These are phyloP conservation scores for Metschnikowia cubensis DNA, from an alignment of 805 yeast genomes.

Conservation along the genomic window DNA sequence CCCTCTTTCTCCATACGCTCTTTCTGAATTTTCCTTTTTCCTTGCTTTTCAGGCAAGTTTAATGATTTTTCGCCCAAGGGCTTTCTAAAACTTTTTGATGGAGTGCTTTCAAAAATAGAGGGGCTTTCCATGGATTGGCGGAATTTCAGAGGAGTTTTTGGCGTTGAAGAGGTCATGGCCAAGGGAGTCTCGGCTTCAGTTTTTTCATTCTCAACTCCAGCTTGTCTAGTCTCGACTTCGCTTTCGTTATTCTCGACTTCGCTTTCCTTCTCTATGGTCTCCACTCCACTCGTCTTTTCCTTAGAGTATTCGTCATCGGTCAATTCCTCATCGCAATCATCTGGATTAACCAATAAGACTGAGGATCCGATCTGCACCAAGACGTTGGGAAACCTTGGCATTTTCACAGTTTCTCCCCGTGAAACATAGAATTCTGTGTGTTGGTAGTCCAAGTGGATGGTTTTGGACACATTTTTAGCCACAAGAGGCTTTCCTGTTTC, in stretches of 20 bases:
- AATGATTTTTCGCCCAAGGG: slow-evolving; percentile 29
- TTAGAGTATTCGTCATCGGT: slow-evolving; percentile 40
- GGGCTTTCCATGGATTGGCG: not conserved
- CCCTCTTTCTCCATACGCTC: not conserved
- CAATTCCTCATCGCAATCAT: slow-evolving; percentile 39
- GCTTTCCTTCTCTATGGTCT: too few species aligned
- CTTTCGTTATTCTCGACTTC: too few species aligned
- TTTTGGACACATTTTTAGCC: slow-evolving; percentile 22
- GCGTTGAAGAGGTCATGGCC: not conserved
- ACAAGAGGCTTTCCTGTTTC: slow-evolving; percentile 22
- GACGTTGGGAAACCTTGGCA: slow-evolving; percentile 62
- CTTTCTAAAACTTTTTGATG: slow-evolving; percentile 7
- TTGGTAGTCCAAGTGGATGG: slow-evolving; percentile 39
- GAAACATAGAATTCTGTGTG: slow-evolving; percentile 55
- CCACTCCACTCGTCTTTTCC: not conserved
- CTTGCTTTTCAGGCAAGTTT: slow-evolving; percentile 12
- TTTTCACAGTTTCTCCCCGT: slow-evolving; percentile 56
- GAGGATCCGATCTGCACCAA: slow-evolving; percentile 72
- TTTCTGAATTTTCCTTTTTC: not conserved
- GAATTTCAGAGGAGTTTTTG: not conserved
- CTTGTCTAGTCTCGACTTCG: too few species aligned
- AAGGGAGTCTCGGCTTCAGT: not conserved
- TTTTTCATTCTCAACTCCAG: too few species aligned
- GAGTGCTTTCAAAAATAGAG: not conserved
- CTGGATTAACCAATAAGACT: slow-evolving; percentile 47